phyloP scores from a whole-genome alignment of 148 eudicot genomes.

The Rhododendron mucronatum region DNA sequence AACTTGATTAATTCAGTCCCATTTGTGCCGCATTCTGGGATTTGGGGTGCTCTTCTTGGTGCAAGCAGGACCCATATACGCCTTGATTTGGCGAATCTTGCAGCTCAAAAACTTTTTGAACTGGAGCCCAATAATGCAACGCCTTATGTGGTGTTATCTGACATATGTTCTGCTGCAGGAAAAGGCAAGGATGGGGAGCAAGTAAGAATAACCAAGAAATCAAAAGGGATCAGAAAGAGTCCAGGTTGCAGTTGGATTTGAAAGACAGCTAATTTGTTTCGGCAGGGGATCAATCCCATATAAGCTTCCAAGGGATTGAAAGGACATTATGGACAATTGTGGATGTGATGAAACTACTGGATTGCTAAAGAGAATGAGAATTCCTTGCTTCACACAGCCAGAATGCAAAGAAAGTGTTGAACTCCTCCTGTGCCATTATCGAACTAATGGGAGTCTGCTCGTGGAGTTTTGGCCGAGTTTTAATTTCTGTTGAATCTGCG shows the following conservation, averaged over 20 bases:
- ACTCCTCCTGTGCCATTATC: background rate
- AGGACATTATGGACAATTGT: constrained; percentile 17
- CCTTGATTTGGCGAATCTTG: constrained; percentile 56
- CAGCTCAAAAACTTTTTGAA: constrained; percentile 35
- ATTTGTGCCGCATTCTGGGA: constrained; percentile 47
- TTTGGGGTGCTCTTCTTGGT: constrained; percentile 72
- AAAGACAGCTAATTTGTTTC: constrained; percentile 31
- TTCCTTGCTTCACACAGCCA: background rate
- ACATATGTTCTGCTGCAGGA: constrained; percentile 37
- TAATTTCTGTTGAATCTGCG: background rate
- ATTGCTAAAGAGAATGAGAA: background rate
- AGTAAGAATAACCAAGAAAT: constrained; percentile 33
- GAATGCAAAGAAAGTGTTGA: background rate
- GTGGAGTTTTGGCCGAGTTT: background rate
- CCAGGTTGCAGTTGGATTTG: constrained; percentile 65
- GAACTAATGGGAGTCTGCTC: background rate
- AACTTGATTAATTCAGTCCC: constrained; percentile 48
- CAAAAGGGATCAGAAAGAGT: constrained; percentile 44
- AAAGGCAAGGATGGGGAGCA: constrained; percentile 35
- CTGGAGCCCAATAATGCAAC: constrained; percentile 55
- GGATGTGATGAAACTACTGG: constrained; percentile 27
- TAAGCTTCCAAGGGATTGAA: constrained; percentile 25
- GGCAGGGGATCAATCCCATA: constrained; percentile 40
- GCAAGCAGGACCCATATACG: constrained; percentile 50
- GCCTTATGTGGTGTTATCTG: constrained; percentile 54